Evolutionary conservation across 371 early-diverging fungal species (phyloP), one percentile per base, ranked within the genome.

Genomic region (Mucor indicus): DNA sequence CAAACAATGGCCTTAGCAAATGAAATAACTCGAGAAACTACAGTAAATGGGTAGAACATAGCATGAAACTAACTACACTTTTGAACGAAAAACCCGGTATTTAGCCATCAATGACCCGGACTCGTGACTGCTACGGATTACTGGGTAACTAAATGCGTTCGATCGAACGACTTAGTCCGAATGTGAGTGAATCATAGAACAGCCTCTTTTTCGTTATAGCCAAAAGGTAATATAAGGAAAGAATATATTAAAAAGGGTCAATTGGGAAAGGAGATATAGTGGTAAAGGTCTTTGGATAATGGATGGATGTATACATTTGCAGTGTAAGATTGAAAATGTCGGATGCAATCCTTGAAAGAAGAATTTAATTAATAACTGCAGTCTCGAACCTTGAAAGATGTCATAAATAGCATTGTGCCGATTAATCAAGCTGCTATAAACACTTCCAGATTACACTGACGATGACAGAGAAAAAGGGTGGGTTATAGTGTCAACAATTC

Each of bases 151-250:
- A 32, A 5, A 16, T 4, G 23, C 13, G 19, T 45, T 45, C 1
- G 4, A 45, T 11, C 17, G 25, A 20, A 20, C 20, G 25, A 55
- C 33, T 45, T 39, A 41, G 50, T 13, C 36, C 31, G 35, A 57
- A 50, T 17, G 22, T 19, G n/a, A 39, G 4, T 30, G 30, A 43
- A 29, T 17, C 22, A n/a, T 51, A 38, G 37, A 40, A 50, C 57
- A 48, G 39, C 52, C 57, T 57, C 52, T 57, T 57, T 57, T 59
- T 49, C 39, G 50, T 44, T 47, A 53, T 47, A 48, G 49, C 58
- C 53, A 52, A 43, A 39, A 48, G 48, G n/a, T n/a, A n/a, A n/a
- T 43, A 52, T 47, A 29, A 40, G 22, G 19, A 44, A n/a, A n/a
- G n/a, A n/a, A 6, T n/a, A n/a, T n/a, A n/a, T 21, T 39, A 39